Conservation (phyloP, 106 monocot species). For the Dioscorea alata region DNA sequence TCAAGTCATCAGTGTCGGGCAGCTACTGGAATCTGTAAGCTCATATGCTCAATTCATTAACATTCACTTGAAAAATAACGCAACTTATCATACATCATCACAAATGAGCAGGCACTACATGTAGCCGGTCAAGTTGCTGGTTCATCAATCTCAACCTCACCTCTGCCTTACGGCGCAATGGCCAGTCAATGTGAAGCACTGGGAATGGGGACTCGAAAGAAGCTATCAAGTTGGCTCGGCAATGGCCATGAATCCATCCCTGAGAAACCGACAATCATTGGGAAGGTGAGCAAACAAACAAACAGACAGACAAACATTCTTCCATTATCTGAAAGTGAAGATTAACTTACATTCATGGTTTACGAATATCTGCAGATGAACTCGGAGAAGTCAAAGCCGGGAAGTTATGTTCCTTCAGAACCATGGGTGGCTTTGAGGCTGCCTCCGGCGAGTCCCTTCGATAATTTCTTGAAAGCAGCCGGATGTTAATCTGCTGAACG, state of each 20-base stretch:
- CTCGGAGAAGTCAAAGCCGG: slow-evolving; percentile 8
- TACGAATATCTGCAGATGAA: neutral
- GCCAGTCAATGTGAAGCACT: slow-evolving; percentile 88
- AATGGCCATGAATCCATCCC: slow-evolving; percentile 34
- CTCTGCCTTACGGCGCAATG: slow-evolving; percentile 86
- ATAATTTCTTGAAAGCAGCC: slow-evolving; percentile 96
- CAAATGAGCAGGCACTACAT: slow-evolving; percentile 60
- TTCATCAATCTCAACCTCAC: slow-evolving; percentile 77
- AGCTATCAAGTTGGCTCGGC: slow-evolving; percentile 86
- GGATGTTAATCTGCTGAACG: slow-evolving; percentile 14
- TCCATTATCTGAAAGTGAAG: neutral
- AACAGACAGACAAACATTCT: neutral
- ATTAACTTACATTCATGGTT: too few species aligned
- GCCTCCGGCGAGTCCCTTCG: slow-evolving; percentile 93
- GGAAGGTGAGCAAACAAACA: slow-evolving; percentile 30
- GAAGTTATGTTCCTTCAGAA: slow-evolving; percentile 14
- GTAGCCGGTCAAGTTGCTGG: slow-evolving; percentile 92
- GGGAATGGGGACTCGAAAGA: slow-evolving; percentile 74
- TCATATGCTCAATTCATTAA: neutral
- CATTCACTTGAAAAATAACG: too few species aligned
- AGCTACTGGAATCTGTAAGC: slow-evolving; percentile 90
- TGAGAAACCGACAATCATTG: slow-evolving; percentile 13
- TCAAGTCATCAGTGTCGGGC: slow-evolving; percentile 71
- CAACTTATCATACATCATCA: neutral
- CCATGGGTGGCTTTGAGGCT: slow-evolving; percentile 47